Conservation (phyloP, 345 rosid genomes). For the Pistacia integerrima region DNA sequence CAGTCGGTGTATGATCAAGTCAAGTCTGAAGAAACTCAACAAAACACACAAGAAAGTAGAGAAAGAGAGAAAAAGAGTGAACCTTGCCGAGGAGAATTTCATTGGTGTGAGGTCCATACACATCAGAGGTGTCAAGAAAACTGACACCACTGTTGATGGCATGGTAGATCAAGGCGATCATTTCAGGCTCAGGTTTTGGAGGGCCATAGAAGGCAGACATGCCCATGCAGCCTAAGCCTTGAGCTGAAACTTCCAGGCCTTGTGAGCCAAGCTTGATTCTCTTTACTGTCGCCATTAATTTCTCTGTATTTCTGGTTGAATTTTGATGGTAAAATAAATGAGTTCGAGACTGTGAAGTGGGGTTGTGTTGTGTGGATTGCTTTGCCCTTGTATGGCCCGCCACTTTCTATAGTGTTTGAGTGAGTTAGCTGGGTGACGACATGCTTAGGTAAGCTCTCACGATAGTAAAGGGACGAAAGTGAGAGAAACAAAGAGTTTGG, state of each 20-base stretch:
- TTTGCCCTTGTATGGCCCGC: no score
- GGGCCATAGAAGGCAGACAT: conserved; percentile 49
- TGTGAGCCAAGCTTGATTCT: conserved; percentile 2
- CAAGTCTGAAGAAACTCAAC: no score
- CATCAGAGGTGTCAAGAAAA: conserved; percentile 44
- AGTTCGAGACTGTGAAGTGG: neutral
- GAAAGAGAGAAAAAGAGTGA: neutral
- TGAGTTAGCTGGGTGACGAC: no score
- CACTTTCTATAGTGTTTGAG: no score
- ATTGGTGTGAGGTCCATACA: conserved; percentile 8
- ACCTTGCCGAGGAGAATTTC: conserved; percentile 14
- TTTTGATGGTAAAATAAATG: neutral
- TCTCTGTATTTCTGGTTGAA: neutral
- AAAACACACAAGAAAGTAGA: no score
- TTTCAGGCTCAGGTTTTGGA: conserved; percentile 34
- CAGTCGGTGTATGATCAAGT: no score
- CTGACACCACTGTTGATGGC: conserved; percentile 44
- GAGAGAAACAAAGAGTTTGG: neutral
- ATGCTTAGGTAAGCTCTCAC: no score
- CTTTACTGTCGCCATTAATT: neutral
- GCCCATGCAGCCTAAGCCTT: conserved; percentile 57
- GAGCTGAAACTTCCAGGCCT: conserved; percentile 36
- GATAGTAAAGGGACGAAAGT: no score
- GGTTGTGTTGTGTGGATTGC: neutral
- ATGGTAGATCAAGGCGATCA: conserved; percentile 39